phyloP scores from a whole-genome alignment of 495 filamentous ascomycete species.

The Haplographium delicatum region DNA sequence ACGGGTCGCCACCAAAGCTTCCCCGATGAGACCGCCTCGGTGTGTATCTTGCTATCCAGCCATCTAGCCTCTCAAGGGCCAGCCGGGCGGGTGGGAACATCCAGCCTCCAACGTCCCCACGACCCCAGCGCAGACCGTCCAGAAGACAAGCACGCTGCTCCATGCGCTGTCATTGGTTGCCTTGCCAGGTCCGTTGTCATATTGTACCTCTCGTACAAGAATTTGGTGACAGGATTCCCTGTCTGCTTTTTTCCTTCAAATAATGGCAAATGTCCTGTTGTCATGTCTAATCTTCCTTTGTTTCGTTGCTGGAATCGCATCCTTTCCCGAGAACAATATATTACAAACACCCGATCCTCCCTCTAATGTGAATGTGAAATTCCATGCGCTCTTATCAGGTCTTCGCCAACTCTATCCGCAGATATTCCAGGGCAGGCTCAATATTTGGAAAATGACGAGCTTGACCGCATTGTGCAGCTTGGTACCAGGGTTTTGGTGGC shows the following conservation, averaged over 20 bases:
- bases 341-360: background rate
- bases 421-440: slow-evolving; percentile 5
- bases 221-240: too few species aligned
- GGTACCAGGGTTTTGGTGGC: slow-evolving; percentile 18
- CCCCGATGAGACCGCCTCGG: background rate
- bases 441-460: slow-evolving; percentile 9
- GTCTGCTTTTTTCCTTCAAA: background rate
- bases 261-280: background rate
- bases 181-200: background rate
- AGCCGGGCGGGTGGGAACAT: background rate
- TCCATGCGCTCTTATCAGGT: slow-evolving; percentile 8
- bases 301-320: background rate
- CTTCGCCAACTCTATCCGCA: slow-evolving; percentile 14
- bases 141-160: background rate
- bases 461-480: slow-evolving; percentile 16
- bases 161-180: background rate
- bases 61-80: background rate
- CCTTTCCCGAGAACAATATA: slow-evolving; percentile 8
- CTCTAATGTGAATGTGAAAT: too few species aligned
- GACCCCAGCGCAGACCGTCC: background rate
- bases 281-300: slow-evolving; percentile 13
- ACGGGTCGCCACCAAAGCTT: background rate
- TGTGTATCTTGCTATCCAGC: background rate
- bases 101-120: background rate
- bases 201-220: too few species aligned